Evolutionary conservation across 2,329 filamentous ascomycete species (phyloP).

Genomic region (Sphaerulina musiva): DNA sequence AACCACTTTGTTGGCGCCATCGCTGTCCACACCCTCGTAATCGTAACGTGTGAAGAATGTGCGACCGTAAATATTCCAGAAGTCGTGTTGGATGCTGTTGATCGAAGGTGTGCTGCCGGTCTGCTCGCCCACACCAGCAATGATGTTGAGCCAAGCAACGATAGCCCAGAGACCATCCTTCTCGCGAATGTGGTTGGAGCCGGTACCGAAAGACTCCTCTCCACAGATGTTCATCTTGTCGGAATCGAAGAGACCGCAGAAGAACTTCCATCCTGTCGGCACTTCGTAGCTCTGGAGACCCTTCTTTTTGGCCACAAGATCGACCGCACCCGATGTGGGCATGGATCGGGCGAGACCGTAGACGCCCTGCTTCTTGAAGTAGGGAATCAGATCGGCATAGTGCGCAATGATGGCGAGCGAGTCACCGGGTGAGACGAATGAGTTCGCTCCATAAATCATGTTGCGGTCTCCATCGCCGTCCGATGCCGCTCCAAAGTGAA

Average conservation of each 20-base stretch:
- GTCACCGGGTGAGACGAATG: constrained; percentile 95
- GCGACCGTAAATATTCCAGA: constrained; percentile 92
- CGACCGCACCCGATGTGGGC: constrained; percentile 92
- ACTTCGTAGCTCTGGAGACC: constrained; percentile 90
- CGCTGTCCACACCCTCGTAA: constrained; percentile 90
- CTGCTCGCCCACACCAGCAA: constrained; percentile 83
- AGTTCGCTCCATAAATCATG: constrained; percentile 98
- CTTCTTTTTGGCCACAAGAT: constrained; percentile 92
- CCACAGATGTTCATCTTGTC: constrained; percentile 97
- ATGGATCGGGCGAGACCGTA: constrained; percentile 93
- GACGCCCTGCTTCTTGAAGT: constrained; percentile 96
- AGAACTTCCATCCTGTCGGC: constrained; percentile 98
- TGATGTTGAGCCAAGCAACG: constrained; percentile 97
- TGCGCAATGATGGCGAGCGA: constrained; percentile 97
- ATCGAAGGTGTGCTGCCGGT: constrained; percentile 81
- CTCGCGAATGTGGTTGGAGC: constrained; percentile 97
- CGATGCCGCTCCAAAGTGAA: constrained; percentile 93
- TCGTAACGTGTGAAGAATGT: constrained; percentile 99
- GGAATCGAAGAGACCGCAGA: constrained; percentile 90
- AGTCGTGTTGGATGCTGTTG: constrained; percentile 90
- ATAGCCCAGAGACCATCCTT: constrained; percentile 98
- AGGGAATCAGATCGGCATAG: constrained; percentile 91
- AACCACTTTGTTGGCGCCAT: constrained; percentile 85
- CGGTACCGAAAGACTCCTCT: constrained; percentile 96
- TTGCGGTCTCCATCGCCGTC: constrained; percentile 98